These are phyloP conservation scores for Fragaria iinumae DNA, from an alignment of 306 rosid genomes.

Conservation along the genomic window DNA sequence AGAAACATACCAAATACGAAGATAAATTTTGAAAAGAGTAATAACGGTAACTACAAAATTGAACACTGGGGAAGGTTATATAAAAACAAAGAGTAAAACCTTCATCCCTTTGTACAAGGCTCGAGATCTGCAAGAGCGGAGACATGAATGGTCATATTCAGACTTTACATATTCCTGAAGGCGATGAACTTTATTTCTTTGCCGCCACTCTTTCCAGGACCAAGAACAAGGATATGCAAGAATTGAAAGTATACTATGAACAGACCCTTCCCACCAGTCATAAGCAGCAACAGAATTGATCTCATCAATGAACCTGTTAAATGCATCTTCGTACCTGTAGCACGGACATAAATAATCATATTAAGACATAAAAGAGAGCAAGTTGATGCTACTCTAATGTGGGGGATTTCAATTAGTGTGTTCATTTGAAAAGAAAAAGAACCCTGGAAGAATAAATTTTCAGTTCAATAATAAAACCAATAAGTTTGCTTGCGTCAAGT, in stretches of 20 bases:
- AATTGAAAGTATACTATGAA: constrained; percentile 88
- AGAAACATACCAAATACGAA: constrained; percentile 3
- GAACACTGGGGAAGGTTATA: constrained; percentile 6
- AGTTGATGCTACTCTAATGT: not conserved
- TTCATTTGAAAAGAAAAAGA: not conserved
- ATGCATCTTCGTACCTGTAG: constrained; percentile 91
- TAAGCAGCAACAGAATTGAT: constrained; percentile 91
- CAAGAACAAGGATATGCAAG: constrained; percentile 98
- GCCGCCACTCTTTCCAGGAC: constrained; percentile 99
- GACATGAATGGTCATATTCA: constrained; percentile 93
- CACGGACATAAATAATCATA: constrained; percentile 28
- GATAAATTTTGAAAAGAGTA: constrained; percentile 5
- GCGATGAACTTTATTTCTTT: constrained; percentile 75
- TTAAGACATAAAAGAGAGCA: not conserved
- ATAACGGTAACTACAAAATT: constrained; percentile 13
- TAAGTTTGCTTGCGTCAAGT: constrained; percentile 3
- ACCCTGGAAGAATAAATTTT: not conserved
- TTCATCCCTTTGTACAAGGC: constrained; percentile 99
- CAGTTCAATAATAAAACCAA: not conserved
- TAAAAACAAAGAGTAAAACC: constrained; percentile 36
- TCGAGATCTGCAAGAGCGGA: constrained; percentile 94
- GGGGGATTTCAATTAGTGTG: not conserved
- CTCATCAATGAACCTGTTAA: constrained; percentile 94
- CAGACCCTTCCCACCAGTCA: constrained; percentile 99
- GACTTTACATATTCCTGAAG: constrained; percentile 96